Base-by-base conservation (phyloP, 225 moss, liverwort and hornwort genomes). In the Pleurozium schreberi region DNA sequence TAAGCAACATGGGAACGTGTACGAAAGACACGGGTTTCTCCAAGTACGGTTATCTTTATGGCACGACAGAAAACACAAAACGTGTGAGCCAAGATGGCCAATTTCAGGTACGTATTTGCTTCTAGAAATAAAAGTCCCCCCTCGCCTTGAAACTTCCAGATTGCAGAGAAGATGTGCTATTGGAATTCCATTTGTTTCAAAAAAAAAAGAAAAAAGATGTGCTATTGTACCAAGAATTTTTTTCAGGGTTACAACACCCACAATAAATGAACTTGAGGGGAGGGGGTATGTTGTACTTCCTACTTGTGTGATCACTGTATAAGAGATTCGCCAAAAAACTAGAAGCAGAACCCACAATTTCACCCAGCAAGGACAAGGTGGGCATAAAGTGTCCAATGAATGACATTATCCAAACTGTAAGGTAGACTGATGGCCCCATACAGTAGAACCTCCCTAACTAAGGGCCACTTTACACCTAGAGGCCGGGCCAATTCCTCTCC, bases 251-350 rank as follows among this genome's bases (percentile, higher is more conserved):
- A 64, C 11, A 63, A 47, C 34, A 16, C 11, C 43, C 2, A 80
- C 40, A 58, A n/a, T n/a, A n/a, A 40, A 38, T 8, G 21, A 75
- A 50, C 5, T 12, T 2, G 20, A 58, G 8, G 28, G 12, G 11
- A 25, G 4, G 38, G 5, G 40, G 18, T 12, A 28, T 52, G 14
- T 1, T 55, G 28, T 40, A 58, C 18, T 40, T 2, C 17, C 3
- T 80, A 25, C 25, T 3, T 38, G 14, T 5, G 3, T 53, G 1
- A 3, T 27, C 28, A 55, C 0, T 14, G 2, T 6, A 49, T 4
- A 11, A 49, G 11, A 1, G 31, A 22, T 76, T 34, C 3, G 5
- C 33, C 8, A 49, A 49, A 31, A 47, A 75, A 21, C 0, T 17
- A 28, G 4, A 17, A 45, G 18, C 17, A 7, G 17, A 45, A 13